Evolutionary conservation across 805 yeast species (phyloP), one percentile per base, ranked within the genome.

Genomic region (Cyberlindnera amylophila): DNA sequence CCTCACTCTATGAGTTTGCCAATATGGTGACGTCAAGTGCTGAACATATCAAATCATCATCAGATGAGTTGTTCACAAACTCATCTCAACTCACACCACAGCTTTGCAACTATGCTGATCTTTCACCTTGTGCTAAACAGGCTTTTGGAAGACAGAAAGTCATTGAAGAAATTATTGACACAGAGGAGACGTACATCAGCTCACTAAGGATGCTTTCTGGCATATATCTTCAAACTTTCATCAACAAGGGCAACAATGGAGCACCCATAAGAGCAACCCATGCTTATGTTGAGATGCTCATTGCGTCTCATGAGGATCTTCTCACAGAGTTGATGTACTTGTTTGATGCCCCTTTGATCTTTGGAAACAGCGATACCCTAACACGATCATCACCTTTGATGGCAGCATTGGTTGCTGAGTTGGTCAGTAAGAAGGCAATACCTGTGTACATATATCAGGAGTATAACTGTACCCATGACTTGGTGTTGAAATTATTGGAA

Each of bases 161-260:
- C 2, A 48, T 72, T n/a, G 69, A 72, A 42, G 85, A 79, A 52
- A 53, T 78, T 5, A 41, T 72, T 0, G 66, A 65, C 12, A 75
- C 77, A 11, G 85, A 79, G 50, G 65, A 62, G 19, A 61, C 59
- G 1, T 79, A 75, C 51, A 55, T 76, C n/a, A 61, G 63, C 34
- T 70, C 75, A 1, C 54, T 79, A 36, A 63, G 62, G 30, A 56
- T 72, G 46, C 57, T 78, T 15, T 59, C 64, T 6, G 66, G 63
- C n/a, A 66, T 62, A 29, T 78, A 75, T 45, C 51, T 75, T 4
- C 67, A 65, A 8, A 65, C 73, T 2, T 52, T 71, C 10, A 54
- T 67, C 18, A 52, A 53, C 8, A 46, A 45, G 38, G 57, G 57
- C 6, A 61, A 60, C 28, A 54, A 57, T 27, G 62, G 64, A 12